Percentiles rank a stretch among this genome's conserved stretches.
Evolutionary conservation across 2,329 filamentous ascomycete genomes (phyloP).

Genomic region (Diaporthe ilicicola): DNA sequence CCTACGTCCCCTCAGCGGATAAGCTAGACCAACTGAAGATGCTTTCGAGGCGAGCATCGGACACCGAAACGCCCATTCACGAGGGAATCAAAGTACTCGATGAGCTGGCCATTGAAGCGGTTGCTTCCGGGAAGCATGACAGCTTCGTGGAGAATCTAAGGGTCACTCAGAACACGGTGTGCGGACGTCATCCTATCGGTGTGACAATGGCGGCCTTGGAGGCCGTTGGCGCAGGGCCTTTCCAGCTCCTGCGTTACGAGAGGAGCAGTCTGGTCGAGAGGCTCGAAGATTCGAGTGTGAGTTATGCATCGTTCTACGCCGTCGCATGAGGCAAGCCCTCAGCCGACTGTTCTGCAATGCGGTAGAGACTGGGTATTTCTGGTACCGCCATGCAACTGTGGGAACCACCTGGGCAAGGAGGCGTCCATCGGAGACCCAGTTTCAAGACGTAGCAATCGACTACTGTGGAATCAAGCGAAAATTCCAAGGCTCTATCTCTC

Average conservation of each 20-base stretch:
- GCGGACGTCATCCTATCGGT: constrained; percentile 93
- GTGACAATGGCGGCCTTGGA: constrained; percentile 91
- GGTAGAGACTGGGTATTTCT: not conserved
- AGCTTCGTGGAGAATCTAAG: constrained; percentile 74
- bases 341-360: not conserved
- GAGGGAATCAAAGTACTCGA: constrained; percentile 87
- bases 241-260: constrained; percentile 87
- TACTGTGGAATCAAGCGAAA: not conserved
- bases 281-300: constrained; percentile 83
- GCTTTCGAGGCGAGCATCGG: constrained; percentile 44
- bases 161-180: constrained; percentile 88
- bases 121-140: constrained; percentile 78
- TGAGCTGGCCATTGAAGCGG: constrained; percentile 82
- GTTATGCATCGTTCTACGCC: constrained; percentile 93
- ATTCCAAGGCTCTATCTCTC: not conserved
- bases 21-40: constrained; percentile 50
- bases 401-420: no score
- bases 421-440: not conserved
- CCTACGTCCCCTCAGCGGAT: constrained; percentile 68
- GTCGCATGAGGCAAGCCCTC: constrained; percentile 59
- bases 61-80: constrained; percentile 68
- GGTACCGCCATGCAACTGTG: not conserved
- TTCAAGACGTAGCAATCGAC: not conserved
- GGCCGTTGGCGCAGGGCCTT: constrained; percentile 47
- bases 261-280: constrained; percentile 79